Evolutionary conservation across 1,139 yeast genomes (phyloP).

Genomic region (Pichia sp.): DNA sequence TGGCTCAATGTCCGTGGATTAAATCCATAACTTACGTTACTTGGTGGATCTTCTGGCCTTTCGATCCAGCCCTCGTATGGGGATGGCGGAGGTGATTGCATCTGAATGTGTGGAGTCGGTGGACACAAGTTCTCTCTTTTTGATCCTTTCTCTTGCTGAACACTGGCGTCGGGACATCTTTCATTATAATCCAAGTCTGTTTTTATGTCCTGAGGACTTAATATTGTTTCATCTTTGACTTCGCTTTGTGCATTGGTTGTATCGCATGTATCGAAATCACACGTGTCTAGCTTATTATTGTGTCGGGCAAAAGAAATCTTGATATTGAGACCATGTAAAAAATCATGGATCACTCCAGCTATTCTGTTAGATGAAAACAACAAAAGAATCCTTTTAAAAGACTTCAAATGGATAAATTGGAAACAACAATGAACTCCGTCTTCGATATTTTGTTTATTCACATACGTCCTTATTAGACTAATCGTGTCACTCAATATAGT

Average conservation of each 20-base stretch:
- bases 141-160: conserved; percentile 4
- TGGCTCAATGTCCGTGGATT: conserved; percentile 24
- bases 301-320: conserved; percentile 17
- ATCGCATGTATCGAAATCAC: background rate
- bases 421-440: conserved; percentile 10
- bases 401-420: conserved; percentile 20
- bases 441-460: conserved; percentile 10
- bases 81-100: conserved; percentile 27
- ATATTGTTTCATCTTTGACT: background rate
- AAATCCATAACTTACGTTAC: conserved; percentile 19
- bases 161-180: conserved; percentile 4
- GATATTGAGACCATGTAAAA: conserved; percentile 16
- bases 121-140: background rate
- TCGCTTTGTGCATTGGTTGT: no score
- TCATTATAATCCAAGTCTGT: conserved; percentile 1
- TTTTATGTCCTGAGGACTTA: background rate
- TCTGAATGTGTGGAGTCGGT: conserved; percentile 21
- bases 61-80: conserved; percentile 25
- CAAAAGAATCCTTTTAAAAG: conserved; percentile 23
- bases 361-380: conserved; percentile 19
- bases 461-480: conserved; percentile 13
- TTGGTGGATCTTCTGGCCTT: conserved; percentile 25
- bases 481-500: conserved; percentile 17
- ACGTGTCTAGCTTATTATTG: conserved; percentile 9
- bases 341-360: conserved; percentile 13